phyloP scores from a whole-genome alignment of 75 land plant genomes.

The Pseudotsuga menziesii region DNA sequence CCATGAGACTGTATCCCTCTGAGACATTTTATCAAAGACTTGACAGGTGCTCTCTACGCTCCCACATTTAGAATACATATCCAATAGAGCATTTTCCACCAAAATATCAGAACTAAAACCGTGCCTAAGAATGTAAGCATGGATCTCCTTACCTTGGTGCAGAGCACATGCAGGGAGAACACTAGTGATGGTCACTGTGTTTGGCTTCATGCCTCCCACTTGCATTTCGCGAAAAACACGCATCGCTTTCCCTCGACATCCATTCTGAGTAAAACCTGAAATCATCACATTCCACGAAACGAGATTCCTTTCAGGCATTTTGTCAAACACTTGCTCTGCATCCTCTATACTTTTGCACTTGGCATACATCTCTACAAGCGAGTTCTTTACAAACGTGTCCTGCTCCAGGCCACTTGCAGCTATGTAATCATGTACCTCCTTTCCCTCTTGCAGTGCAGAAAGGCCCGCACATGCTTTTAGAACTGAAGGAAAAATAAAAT shows the following conservation, averaged over 20 bases:
- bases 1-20: slow-evolving; percentile 2
- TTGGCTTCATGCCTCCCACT: slow-evolving; percentile 26
- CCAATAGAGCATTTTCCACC: slow-evolving; percentile 46
- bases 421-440: slow-evolving; percentile 23
- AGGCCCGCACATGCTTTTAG: slow-evolving; percentile 21
- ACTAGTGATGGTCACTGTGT: slow-evolving; percentile 31
- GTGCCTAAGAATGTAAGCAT: slow-evolving; percentile 21
- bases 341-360: slow-evolving; percentile 16
- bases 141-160: slow-evolving; percentile 32
- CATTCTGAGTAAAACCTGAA: slow-evolving; percentile 25
- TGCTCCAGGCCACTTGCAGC: slow-evolving; percentile 9
- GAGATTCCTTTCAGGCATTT: slow-evolving; percentile 15
- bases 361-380: slow-evolving; percentile 27
- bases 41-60: slow-evolving; percentile 18
- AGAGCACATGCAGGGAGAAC: slow-evolving; percentile 46
- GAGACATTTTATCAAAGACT: slow-evolving; percentile 25
- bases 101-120: slow-evolving; percentile 29
- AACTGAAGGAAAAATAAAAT: slow-evolving; percentile 16
- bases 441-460: slow-evolving; percentile 7
- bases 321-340: slow-evolving; percentile 12
- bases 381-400: slow-evolving; percentile 11
- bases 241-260: slow-evolving; percentile 25
- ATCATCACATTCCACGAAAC: slow-evolving; percentile 17
- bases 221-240: slow-evolving; percentile 33
- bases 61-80: slow-evolving; percentile 61